Evolutionary conservation across 2,329 filamentous ascomycete genomes (phyloP), one percentile per base, ranked within the genome.

Genomic region (Dactylellina sp.): DNA sequence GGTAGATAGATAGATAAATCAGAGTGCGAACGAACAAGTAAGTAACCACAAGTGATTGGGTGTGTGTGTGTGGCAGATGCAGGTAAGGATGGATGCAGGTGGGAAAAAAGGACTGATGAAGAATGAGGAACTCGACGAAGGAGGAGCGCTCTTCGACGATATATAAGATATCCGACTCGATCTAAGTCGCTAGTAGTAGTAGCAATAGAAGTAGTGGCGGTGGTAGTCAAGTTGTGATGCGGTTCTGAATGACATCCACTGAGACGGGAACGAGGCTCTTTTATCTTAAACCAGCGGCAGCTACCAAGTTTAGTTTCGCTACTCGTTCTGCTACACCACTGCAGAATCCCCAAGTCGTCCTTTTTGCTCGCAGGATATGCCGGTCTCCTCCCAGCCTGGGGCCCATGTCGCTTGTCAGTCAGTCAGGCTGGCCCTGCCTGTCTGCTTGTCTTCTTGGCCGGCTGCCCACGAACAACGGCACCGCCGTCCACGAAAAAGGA

Each of bases 191-290:
- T 3, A 20, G 14, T 55, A 22, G 9, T 64, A 37, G 16, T 53
- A 42, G 37, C n/a, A n/a, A n/a, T n/a, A n/a, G n/a, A n/a, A n/a
- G n/a, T n/a, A n/a, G n/a, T n/a, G n/a, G n/a, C n/a, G n/a, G n/a
- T n/a, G 22, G 24, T 59, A 55, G 61, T 61, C 28, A 32, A 47
- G 49, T 70, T 70, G 55, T 46, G 64, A 70, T 70, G 56, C 56
- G 46, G 61, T 66, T 40, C 60, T 66, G 70, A 66, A 50, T 59
- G 63, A 52, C 56, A 49, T 62, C 59, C 49, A 52, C 35, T 61
- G 56, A 49, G 70, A 61, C 47, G 70, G 70, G 70, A 65, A 66
- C 61, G 70, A 74, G 70, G 70, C 70, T 74, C 70, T 66, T 72
- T 74, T 74, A 70, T 56, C 64, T 65, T 72, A 53, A 72, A 55